Evolutionary conservation across 2,329 filamentous ascomycete genomes (phyloP).

Genomic region (Teratosphaeria destructans): DNA sequence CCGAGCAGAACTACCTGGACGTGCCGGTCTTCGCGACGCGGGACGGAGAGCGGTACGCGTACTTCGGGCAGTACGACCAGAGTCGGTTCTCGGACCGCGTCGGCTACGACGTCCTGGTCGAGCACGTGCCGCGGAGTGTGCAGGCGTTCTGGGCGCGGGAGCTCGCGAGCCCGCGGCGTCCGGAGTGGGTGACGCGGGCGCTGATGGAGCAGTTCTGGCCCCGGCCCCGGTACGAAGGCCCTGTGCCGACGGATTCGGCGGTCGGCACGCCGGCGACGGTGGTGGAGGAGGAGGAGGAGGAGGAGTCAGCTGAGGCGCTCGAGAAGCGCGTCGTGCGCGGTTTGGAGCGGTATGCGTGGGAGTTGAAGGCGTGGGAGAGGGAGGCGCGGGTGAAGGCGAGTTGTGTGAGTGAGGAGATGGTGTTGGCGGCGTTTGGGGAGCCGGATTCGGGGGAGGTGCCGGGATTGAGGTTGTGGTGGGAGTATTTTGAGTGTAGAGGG

Average conservation of each 20-base stretch:
- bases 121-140: constrained; percentile 28
- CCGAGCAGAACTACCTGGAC: constrained; percentile 22
- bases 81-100: constrained; percentile 35
- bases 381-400: constrained; percentile 26
- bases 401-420: constrained; percentile 26
- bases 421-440: constrained; percentile 31
- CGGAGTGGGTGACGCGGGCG: constrained; percentile 32
- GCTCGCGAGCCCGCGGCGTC: constrained; percentile 26
- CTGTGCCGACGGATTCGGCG: constrained; percentile 15
- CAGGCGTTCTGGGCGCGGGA: constrained; percentile 29
- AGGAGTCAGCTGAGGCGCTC: not conserved
- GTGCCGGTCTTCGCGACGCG: constrained; percentile 33
- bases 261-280: constrained; percentile 2
- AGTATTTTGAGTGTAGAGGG: constrained; percentile 36
- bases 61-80: constrained; percentile 38
- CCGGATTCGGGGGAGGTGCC: constrained; percentile 30
- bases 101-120: constrained; percentile 31
- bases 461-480: constrained; percentile 37
- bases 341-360: constrained; percentile 25
- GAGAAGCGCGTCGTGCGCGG: constrained; percentile 22
- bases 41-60: constrained; percentile 25
- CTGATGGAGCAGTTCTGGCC: constrained; percentile 35
- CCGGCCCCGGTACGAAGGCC: constrained; percentile 30
- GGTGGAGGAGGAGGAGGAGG: constrained; percentile 1
- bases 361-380: constrained; percentile 32